These are phyloP conservation scores for Colletotrichum sp. DNA, from an alignment of 2,329 filamentous ascomycete species.

Conservation along the genomic window DNA sequence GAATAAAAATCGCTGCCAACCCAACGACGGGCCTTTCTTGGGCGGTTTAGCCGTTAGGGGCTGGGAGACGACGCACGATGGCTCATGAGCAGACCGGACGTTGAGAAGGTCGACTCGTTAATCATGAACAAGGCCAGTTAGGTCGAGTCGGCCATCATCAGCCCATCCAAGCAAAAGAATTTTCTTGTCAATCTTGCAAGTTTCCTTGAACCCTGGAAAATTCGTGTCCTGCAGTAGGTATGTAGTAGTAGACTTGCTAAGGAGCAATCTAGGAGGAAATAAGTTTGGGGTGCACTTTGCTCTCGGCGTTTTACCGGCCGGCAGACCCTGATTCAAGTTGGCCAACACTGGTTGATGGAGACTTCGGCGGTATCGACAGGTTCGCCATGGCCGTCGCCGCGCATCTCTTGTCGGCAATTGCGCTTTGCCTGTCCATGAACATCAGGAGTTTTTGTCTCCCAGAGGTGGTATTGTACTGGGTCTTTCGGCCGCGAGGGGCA, in stretches of 20 bases:
- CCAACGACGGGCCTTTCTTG: background rate
- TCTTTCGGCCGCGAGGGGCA: constrained; percentile 2
- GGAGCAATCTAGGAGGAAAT: background rate
- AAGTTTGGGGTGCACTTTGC: background rate
- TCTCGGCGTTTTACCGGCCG: background rate
- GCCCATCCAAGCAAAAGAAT: background rate
- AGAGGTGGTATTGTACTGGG: background rate
- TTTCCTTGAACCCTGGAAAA: background rate
- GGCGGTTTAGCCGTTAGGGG: background rate
- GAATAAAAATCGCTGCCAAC: background rate
- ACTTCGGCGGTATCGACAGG: background rate
- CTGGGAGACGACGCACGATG: background rate
- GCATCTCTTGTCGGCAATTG: constrained; percentile 1
- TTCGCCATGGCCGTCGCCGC: background rate
- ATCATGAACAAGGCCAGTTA: background rate
- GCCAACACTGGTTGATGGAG: background rate
- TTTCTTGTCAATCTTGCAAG: background rate
- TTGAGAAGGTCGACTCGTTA: background rate
- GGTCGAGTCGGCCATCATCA: background rate
- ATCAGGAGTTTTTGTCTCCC: background rate
- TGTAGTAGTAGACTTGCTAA: background rate
- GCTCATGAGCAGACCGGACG: background rate
- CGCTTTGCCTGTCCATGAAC: background rate
- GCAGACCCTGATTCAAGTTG: background rate
- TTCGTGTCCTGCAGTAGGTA: background rate